Base-by-base conservation (phyloP, 768 basidiomycete genomes). In the Naganishia vaughanmartiniae region DNA sequence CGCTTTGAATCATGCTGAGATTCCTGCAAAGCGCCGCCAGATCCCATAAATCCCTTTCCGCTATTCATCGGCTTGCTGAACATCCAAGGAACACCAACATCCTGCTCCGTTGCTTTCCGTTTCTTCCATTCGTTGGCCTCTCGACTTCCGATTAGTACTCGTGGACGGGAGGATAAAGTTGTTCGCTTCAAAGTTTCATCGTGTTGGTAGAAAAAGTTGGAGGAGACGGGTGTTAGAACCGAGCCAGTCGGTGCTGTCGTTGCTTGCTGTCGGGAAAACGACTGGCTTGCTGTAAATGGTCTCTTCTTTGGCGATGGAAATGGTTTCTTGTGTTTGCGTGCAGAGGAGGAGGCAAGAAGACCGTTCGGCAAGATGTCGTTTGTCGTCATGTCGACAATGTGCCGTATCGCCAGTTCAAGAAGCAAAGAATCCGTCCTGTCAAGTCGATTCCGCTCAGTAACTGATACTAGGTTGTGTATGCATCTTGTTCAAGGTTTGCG, bases 161-260 rank as follows among this genome's bases (percentile, higher is more conserved):
- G 28, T 21, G n/a, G 9, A 31, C 36, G 31, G 12, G 54, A 19
- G 2, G 54, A 7, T 34, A 15, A 9, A n/a, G 12, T 12, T 10
- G 31, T 42, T 4, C 12, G 10, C 57, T 24, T 34, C 14, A 34
- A 58, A 15, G 57, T 58, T 31, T 34, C 48, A 14, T 21, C 33
- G 34, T 28, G 31, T 36, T 39, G 57, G 60, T 63, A 63, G 39
- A 63, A 63, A 9, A 45, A 63, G 60, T 45, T 63, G 21, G 60
- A 26, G 24, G 39, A 21, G 19, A 63, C 60, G 42, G 60, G 39
- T 26, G 46, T 42, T 7, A 63, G 15, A 14, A 51, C 24, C 10
- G 42, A 11, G 42, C 42, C 42, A 26, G 48, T 51, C 48, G 24
- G n/a, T n/a, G 21, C 6, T 26, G 6, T 24, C 48, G 48, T 24